A percentile compares a stretch with the other conserved stretches of the same genome.
Conservation (phyloP, 305 asterid genomes). For the Vinca major region DNA sequence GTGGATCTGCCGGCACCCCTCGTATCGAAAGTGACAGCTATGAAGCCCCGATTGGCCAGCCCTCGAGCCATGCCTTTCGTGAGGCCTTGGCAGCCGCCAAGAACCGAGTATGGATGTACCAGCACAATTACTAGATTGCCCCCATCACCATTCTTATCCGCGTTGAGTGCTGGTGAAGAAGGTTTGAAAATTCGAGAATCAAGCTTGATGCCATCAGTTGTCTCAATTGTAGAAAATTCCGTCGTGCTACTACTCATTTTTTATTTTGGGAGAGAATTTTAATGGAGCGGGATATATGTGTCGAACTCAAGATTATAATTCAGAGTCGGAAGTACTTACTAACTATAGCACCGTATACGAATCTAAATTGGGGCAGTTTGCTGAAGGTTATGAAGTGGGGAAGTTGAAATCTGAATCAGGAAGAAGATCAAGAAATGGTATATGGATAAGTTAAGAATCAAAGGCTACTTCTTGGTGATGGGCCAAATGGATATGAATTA, state of each 20-base stretch:
- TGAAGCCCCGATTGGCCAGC: slow-evolving; percentile 43
- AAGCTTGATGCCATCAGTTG: slow-evolving; percentile 35
- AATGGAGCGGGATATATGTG: too few relatives aligned
- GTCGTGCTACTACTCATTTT: slow-evolving; percentile 17
- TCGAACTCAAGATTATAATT: too few relatives aligned
- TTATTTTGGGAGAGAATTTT: neutral
- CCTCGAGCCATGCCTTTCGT: slow-evolving; percentile 71
- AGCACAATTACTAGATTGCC: slow-evolving; percentile 35
- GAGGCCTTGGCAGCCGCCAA: slow-evolving; percentile 75
- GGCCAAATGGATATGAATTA: too few relatives aligned
- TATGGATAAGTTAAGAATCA: too few relatives aligned
- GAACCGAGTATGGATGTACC: slow-evolving; percentile 68
- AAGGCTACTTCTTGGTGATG: too few relatives aligned
- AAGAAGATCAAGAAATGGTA: too few relatives aligned
- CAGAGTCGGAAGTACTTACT: too few relatives aligned
- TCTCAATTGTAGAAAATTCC: slow-evolving; percentile 38
- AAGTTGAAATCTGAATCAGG: too few relatives aligned
- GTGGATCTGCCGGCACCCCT: slow-evolving; percentile 75
- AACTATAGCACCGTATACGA: too few relatives aligned
- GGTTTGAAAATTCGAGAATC: slow-evolving; percentile 53
- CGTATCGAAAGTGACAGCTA: slow-evolving; percentile 63
- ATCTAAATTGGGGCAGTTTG: too few relatives aligned
- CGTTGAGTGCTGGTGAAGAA: neutral
- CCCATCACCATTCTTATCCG: slow-evolving; percentile 15
- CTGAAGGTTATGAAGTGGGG: too few relatives aligned